Conservation (phyloP, 2,329 filamentous ascomycete species). For the Lithohypha guttulata region DNA sequence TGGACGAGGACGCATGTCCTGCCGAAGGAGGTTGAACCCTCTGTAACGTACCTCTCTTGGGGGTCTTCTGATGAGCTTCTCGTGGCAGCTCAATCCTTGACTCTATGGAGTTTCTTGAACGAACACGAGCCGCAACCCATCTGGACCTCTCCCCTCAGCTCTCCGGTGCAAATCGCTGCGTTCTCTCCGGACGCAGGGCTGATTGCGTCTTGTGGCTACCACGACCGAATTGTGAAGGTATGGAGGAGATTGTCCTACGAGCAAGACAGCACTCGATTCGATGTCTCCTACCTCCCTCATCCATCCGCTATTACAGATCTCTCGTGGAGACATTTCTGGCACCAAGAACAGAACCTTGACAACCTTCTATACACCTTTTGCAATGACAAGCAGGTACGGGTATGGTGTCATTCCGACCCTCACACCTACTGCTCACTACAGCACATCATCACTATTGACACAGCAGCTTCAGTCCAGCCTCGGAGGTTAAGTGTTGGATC, state of each 20-base stretch:
- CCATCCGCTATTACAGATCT: slow-evolving; percentile 67
- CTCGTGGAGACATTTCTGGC: slow-evolving; percentile 72
- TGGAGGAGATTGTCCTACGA: slow-evolving; percentile 85
- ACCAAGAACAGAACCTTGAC: slow-evolving; percentile 66
- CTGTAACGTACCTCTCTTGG: slow-evolving; percentile 64
- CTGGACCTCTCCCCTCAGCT: slow-evolving; percentile 69
- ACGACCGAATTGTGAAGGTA: slow-evolving; percentile 79
- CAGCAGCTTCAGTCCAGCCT: slow-evolving; percentile 58
- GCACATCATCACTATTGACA: slow-evolving; percentile 71
- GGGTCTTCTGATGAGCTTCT: slow-evolving; percentile 76
- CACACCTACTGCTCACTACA: slow-evolving; percentile 61
- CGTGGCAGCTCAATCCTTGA: slow-evolving; percentile 58
- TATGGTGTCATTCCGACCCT: slow-evolving; percentile 72
- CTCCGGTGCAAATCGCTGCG: slow-evolving; percentile 58
- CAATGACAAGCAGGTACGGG: slow-evolving; percentile 64
- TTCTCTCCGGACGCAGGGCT: slow-evolving; percentile 82
- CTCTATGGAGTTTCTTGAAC: slow-evolving; percentile 49
- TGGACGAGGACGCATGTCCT: slow-evolving; percentile 18
- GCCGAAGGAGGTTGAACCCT: slow-evolving; percentile 31
- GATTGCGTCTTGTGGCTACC: slow-evolving; percentile 67
- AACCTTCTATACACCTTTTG: slow-evolving; percentile 88
- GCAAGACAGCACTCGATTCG: slow-evolving; percentile 72
- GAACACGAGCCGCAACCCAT: slow-evolving; percentile 37
- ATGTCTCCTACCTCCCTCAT: slow-evolving; percentile 83
- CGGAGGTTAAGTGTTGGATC: slow-evolving; percentile 32